These are phyloP conservation scores for Cenchrus purpureus DNA, from an alignment of 176 grass and related monocot genomes.

Conservation along the genomic window DNA sequence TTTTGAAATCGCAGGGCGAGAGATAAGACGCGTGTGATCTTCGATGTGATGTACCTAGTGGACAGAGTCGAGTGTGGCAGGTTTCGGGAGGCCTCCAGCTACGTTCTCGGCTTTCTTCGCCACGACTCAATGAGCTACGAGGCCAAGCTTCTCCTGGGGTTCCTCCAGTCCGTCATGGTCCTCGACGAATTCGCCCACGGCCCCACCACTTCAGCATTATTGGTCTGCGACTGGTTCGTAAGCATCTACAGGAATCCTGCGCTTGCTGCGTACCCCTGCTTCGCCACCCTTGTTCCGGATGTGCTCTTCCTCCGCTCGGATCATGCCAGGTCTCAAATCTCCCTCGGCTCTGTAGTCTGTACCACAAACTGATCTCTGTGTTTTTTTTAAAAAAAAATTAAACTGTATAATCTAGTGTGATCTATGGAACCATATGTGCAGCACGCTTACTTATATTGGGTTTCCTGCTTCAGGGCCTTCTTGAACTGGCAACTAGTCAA, in stretches of 20 bases:
- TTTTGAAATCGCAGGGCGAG: constrained; percentile 1
- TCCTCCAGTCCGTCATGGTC: neutral
- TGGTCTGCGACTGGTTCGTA: neutral
- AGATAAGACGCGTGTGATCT: neutral
- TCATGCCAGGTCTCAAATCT: neutral
- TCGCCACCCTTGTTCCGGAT: neutral
- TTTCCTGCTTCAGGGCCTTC: neutral
- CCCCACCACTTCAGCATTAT: rapidly evolving
- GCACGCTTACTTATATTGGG: neutral
- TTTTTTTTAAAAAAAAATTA: too few relatives aligned
- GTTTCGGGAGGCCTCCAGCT: neutral
- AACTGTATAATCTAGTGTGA: too few relatives aligned
- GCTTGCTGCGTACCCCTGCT: neutral
- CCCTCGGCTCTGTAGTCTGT: too few relatives aligned
- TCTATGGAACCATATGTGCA: neutral
- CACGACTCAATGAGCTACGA: neutral
- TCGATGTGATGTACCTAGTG: neutral
- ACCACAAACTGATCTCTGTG: too few relatives aligned
- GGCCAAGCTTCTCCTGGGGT: neutral
- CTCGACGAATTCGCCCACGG: neutral
- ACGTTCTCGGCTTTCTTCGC: neutral
- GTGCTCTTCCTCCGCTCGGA: neutral
- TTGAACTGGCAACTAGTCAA: neutral
- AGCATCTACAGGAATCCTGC: neutral
- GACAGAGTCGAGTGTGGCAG: neutral